Evolutionary conservation across 805 yeast species (phyloP), one percentile per base, ranked within the genome.

Genomic region (Yamadazyma olivae): DNA sequence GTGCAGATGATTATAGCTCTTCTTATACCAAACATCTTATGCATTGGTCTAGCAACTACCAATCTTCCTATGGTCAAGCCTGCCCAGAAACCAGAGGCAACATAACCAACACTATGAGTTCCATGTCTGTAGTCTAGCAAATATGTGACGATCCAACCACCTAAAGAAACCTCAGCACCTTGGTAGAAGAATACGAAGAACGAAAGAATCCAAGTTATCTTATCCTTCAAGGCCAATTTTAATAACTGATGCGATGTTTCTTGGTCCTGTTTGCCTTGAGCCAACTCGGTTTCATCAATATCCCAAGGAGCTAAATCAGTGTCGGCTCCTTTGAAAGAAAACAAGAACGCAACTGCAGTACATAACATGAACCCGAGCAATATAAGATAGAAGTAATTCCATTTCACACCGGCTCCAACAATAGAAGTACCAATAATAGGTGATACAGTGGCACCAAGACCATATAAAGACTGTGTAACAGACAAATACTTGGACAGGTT

Each of bases 101-200:
- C 76, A 47, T 75, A 79, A 6, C 88, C 82, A 51, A 78, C 74
- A 15, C 61, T 53, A 1, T 62, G 44, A 27, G 65, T 60, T n/a
- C 78, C 78, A 12, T 67, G 54, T 40, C 84, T 71, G 33, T 77
- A 71, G 17, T 70, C 73, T 27, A 78, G 63, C 36, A 83, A 58
- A 46, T 71, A 83, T 2, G 86, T 77, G 33, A 78, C 79, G 13
- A 78, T 59, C 89, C 90, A 83, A 3, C 87, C 81, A 1, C 82
- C 88, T 42, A 82, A 59, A 1, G 82, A 57, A 17, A 81, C 81
- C 53, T 83, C 90, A 3, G 77, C 74, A 3, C 90, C 91, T 44
- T 81, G 74, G 48, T 83, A 82, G 33, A 75, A 65, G 44, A 83
- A 74, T 17, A 81, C 62, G 44, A 72, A 78, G 2, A 66, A 43